Evolutionary conservation across 148 eudicot genomes (phyloP), one percentile per base, ranked within the genome.

Genomic region (Rhododendron ovatum): DNA sequence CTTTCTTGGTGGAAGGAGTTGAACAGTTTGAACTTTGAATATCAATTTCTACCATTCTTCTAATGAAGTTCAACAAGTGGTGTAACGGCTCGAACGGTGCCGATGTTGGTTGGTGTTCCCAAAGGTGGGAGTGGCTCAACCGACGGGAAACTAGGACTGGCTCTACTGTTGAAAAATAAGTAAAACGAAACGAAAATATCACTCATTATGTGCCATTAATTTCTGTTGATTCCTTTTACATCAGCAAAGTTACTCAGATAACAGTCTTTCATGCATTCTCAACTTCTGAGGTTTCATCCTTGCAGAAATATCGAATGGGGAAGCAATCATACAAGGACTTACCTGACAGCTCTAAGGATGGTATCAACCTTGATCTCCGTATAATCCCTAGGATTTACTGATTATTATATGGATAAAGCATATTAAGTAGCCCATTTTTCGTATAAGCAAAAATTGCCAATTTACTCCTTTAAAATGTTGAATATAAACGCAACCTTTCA

Each of bases 231-330:
- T 81, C 48, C 39, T 53, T 30, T 22, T 81, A 33, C 69, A 9
- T 57, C 63, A 11, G 22, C 2, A 14, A 33, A 37, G 55, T 18
- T 80, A 35, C 41, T 9, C 48, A 59, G 50, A 47, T 26, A 17
- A 26, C 78, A 45, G 11, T 53, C 5, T 41, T 81, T 41, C 7
- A 11, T 45, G 30, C 11, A 43, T 82, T 82, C 35, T 71, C 55
- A 57, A 13, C 69, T 9, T 59, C 51, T 78, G 81, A 3, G 26
- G 81, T 78, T 2, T 78, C 80, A 39, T 20, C 26, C 55, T 84
- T 90, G 89, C 87, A 91, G 91, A 91, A 91, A 85, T 91, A 87
- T 82, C 90, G 93, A 13, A 22, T 91, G 86, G 91, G 91, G 86
- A 90, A 89, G 83, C 89, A 91, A 84, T 82, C 92, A 69, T 89